phyloP scores from a whole-genome alignment of 768 basidiomycete genomes.

The Agaricus blazei region DNA sequence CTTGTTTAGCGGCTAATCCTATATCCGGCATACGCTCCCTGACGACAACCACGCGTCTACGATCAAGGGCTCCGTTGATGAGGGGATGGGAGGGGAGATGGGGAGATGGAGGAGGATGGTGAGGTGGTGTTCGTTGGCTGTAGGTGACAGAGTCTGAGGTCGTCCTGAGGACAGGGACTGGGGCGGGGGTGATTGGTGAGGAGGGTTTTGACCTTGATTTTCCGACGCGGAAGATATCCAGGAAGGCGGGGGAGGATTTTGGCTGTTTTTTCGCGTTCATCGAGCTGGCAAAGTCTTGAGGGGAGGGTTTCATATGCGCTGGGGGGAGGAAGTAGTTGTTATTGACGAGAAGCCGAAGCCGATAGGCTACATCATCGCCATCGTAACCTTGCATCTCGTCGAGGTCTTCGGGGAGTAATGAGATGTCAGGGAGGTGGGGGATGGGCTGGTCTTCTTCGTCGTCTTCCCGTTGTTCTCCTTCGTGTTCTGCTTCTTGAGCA shows the following conservation, averaged over 20 bases:
- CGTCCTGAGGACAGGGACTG: conserved; percentile 50
- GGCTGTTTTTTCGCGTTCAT: conserved; percentile 37
- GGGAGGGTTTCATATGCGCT: conserved; percentile 77
- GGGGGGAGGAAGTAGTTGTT: conserved; percentile 89
- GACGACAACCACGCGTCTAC: conserved; percentile 73
- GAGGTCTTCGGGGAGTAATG: conserved; percentile 45
- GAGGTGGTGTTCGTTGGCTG: conserved; percentile 23
- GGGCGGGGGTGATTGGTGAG: conserved; percentile 33
- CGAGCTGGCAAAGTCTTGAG: conserved; percentile 51
- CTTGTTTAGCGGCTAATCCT: conserved; percentile 64
- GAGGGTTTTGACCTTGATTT: conserved; percentile 62
- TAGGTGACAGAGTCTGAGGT: conserved; percentile 59
- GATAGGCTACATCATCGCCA: conserved; percentile 80
- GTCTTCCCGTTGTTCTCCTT: no score
- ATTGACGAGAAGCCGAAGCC: conserved; percentile 76
- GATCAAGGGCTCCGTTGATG: conserved; percentile 13
- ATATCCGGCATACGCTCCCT: conserved; percentile 78
- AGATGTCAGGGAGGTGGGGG: conserved; percentile 36
- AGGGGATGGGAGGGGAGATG: conserved; percentile 26
- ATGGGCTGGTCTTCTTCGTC: neutral
- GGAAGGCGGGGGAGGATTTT: conserved; percentile 48
- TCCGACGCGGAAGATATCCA: conserved; percentile 68
- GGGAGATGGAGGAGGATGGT: conserved; percentile 28
- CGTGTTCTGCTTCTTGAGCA: no score
- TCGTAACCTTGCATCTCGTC: conserved; percentile 48